phyloP scores from a whole-genome alignment of 805 yeast genomes.

The Hyphopichia homilentoma region DNA sequence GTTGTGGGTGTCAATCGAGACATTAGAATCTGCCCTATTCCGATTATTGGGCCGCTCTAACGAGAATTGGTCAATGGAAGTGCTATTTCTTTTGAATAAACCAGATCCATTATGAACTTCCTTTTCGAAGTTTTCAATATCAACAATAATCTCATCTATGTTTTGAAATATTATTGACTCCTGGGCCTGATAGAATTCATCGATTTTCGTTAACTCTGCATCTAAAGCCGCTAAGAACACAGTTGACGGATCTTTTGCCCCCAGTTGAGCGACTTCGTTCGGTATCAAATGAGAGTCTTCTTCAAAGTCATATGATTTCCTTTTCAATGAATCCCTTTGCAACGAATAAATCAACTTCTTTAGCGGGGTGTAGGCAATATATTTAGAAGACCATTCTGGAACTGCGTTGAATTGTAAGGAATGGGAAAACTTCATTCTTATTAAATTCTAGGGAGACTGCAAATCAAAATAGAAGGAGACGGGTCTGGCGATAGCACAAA shows the following conservation, averaged over 20 bases:
- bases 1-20: slow-evolving; percentile 4
- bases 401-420: slow-evolving; percentile 95
- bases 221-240: slow-evolving; percentile 74
- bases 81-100: slow-evolving; percentile 4
- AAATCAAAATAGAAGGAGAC: no score
- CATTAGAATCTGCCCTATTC: slow-evolving; percentile 9
- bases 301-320: slow-evolving; percentile 23
- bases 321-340: slow-evolving; percentile 57
- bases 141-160: slow-evolving; percentile 55
- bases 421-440: slow-evolving; percentile 97
- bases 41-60: slow-evolving; percentile 2
- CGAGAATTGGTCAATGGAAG: slow-evolving; percentile 1
- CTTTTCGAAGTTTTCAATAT: slow-evolving; percentile 58
- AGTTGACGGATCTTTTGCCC: slow-evolving; percentile 44
- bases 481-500: no score
- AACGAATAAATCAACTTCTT: slow-evolving; percentile 80
- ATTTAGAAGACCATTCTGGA: slow-evolving; percentile 95
- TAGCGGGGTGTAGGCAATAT: slow-evolving; percentile 83
- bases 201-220: slow-evolving; percentile 71
- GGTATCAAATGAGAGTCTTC: slow-evolving; percentile 23
- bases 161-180: slow-evolving; percentile 55
- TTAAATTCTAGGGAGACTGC: neutral
- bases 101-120: slow-evolving; percentile 12
- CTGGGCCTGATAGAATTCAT: slow-evolving; percentile 65
- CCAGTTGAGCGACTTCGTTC: slow-evolving; percentile 26